Evolutionary conservation across 305 asterid species (phyloP).

Genomic region (Lippia alba): DNA sequence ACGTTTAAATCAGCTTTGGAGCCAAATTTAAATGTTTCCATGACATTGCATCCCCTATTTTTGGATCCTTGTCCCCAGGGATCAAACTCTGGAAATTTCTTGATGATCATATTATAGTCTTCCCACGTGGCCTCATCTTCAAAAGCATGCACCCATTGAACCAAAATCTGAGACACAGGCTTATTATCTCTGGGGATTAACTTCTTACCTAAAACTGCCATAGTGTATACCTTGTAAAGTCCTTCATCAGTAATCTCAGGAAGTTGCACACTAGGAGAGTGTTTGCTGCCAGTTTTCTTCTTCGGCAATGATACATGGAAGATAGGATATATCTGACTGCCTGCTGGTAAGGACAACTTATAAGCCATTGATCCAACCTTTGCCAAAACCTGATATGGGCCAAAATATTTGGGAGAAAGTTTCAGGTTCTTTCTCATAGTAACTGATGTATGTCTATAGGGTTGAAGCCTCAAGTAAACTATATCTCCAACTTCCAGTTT

Average conservation of each 20-base stretch:
- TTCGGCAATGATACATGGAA: neutral
- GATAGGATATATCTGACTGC: neutral
- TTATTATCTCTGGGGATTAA: neutral
- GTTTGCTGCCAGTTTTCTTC: neutral
- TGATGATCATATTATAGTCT: neutral
- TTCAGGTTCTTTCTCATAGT: neutral
- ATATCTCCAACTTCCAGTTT: too few species aligned
- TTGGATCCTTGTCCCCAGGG: conserved; percentile 3
- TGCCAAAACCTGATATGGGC: neutral
- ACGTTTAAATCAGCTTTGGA: too few species aligned
- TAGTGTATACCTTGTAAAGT: neutral
- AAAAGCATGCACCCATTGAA: neutral
- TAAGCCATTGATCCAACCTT: neutral
- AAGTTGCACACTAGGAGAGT: neutral
- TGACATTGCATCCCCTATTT: neutral
- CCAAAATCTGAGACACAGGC: neutral
- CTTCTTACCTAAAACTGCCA: neutral
- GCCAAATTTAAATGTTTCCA: too few species aligned
- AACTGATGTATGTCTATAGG: neutral
- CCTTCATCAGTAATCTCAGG: neutral
- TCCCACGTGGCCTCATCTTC: neutral
- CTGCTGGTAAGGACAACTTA: neutral
- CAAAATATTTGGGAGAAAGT: neutral
- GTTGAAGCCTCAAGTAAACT: neutral
- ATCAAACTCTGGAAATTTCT: neutral